phyloP scores from a whole-genome alignment of 1,139 yeast genomes.

The Pichia sp. region DNA sequence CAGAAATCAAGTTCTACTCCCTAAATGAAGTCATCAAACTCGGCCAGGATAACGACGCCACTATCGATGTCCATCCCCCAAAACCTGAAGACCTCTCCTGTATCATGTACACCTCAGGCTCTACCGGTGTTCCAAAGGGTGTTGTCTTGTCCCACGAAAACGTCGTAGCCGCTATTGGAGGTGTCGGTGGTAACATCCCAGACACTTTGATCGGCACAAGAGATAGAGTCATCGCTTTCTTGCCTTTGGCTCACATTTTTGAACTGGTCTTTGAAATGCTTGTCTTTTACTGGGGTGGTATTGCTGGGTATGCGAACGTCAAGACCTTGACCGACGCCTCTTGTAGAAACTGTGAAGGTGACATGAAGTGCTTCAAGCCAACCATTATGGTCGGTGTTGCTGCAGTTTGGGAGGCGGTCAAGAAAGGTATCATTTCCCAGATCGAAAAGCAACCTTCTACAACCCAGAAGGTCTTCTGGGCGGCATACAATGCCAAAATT shows the following conservation, averaged over 20 bases:
- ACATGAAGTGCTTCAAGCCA: conserved; percentile 82
- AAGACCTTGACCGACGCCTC: conserved; percentile 84
- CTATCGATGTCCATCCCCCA: conserved; percentile 46
- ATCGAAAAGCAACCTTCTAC: conserved; percentile 61
- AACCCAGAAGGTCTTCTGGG: conserved; percentile 84
- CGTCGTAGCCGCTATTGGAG: conserved; percentile 79
- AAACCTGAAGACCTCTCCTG: conserved; percentile 75
- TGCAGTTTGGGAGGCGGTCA: conserved; percentile 95
- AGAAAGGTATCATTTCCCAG: conserved; percentile 85
- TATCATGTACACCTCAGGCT: conserved; percentile 98
- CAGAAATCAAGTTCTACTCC: conserved; percentile 68
- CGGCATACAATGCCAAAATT: conserved; percentile 70
- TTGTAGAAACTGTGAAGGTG: conserved; percentile 82
- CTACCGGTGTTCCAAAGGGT: conserved; percentile 98
- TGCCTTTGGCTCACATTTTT: conserved; percentile 94
- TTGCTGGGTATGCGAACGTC: conserved; percentile 86
- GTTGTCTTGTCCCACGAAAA: conserved; percentile 79
- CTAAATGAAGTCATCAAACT: conserved; percentile 60
- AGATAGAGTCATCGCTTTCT: conserved; percentile 78
- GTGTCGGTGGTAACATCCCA: conserved; percentile 64
- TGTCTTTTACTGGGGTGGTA: conserved; percentile 84
- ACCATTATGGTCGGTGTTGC: conserved; percentile 98
- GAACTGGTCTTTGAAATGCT: conserved; percentile 85
- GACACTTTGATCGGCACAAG: conserved; percentile 45
- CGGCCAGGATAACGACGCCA: conserved; percentile 46